Evolutionary conservation across 2,329 filamentous ascomycete species (phyloP).

Genomic region (Incumbomyces delicatus): DNA sequence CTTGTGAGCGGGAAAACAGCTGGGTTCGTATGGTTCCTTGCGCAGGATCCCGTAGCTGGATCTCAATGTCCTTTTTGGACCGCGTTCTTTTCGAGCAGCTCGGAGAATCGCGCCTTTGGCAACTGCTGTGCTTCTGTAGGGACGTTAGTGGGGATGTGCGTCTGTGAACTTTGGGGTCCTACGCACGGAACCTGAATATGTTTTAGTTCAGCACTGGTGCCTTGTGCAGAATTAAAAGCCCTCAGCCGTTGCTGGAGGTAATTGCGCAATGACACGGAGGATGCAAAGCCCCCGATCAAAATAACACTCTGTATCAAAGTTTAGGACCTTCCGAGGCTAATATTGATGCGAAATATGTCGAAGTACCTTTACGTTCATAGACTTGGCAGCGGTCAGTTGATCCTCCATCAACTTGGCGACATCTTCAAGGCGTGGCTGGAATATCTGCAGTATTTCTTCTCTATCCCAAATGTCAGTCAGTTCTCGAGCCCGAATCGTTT

Average conservation of each 20-base stretch:
- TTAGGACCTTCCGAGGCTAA: no score
- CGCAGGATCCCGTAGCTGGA: constrained; percentile 24
- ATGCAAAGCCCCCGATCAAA: constrained; percentile 25
- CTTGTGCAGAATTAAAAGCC: neutral
- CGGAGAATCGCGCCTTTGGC: constrained; percentile 24
- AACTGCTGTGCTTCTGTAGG: constrained; percentile 22
- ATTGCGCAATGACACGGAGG: constrained; percentile 19
- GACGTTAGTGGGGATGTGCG: neutral
- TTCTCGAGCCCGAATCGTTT: neutral
- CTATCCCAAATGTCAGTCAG: neutral
- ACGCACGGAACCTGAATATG: neutral
- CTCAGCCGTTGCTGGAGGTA: constrained; percentile 13
- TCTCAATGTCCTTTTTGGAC: constrained; percentile 20
- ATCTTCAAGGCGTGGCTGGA: constrained; percentile 11
- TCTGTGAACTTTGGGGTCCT: neutral
- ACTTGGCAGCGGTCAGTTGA: constrained; percentile 20
- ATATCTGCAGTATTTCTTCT: constrained; percentile 19
- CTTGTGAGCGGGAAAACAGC: constrained; percentile 9
- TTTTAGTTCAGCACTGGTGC: neutral
- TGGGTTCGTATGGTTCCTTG: constrained; percentile 14
- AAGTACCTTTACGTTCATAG: constrained; percentile 8
- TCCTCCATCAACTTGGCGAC: constrained; percentile 12
- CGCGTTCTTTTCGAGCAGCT: constrained; percentile 22
- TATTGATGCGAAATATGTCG: no score
- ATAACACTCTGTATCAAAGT: constrained; percentile 21